These are phyloP conservation scores for Gonapodya sp. DNA, from an alignment of 192 early-diverging fungal species.

Conservation along the genomic window DNA sequence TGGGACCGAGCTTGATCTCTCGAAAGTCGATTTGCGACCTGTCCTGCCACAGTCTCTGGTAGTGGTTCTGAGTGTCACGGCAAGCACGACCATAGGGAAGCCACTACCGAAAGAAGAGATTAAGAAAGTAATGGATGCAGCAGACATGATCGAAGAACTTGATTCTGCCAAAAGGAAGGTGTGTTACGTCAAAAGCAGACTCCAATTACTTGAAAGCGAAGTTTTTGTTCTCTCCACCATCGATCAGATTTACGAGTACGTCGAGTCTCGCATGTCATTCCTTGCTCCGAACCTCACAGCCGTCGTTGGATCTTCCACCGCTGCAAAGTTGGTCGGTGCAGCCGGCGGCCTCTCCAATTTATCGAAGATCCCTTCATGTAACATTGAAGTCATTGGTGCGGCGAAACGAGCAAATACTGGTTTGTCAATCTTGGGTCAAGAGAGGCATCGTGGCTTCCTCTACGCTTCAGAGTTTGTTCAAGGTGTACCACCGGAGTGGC, in stretches of 20 bases:
- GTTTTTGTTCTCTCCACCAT: slow-evolving; percentile 8
- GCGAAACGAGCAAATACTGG: slow-evolving; percentile 48
- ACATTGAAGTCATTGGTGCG: slow-evolving; percentile 57
- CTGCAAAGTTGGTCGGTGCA: slow-evolving; percentile 82
- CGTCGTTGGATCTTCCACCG: slow-evolving; percentile 72
- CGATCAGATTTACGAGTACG: slow-evolving; percentile 69
- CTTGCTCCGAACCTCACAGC: slow-evolving; percentile 91
- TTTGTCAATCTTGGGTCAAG: slow-evolving; percentile 51
- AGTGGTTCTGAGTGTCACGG: slow-evolving; percentile 88
- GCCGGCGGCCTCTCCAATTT: slow-evolving; percentile 81
- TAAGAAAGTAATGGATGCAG: slow-evolving; percentile 60
- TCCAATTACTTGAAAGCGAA: background rate
- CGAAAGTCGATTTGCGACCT: slow-evolving; percentile 64
- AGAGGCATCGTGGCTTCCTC: slow-evolving; percentile 70
- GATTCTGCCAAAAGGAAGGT: slow-evolving; percentile 59
- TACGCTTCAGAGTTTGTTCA: slow-evolving; percentile 68
- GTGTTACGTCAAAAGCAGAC: background rate
- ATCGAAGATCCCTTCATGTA: slow-evolving; percentile 84
- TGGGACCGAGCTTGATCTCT: slow-evolving; percentile 68
- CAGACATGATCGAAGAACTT: slow-evolving; percentile 65
- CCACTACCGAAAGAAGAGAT: slow-evolving; percentile 51
- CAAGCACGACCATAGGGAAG: slow-evolving; percentile 70
- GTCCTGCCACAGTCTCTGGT: slow-evolving; percentile 72
- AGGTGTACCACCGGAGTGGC: slow-evolving; percentile 58
- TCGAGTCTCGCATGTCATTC: slow-evolving; percentile 80